Evolutionary conservation across 1,284 basidiomycete genomes (phyloP).

Genomic region (Microbotryum silenes-acaulis): DNA sequence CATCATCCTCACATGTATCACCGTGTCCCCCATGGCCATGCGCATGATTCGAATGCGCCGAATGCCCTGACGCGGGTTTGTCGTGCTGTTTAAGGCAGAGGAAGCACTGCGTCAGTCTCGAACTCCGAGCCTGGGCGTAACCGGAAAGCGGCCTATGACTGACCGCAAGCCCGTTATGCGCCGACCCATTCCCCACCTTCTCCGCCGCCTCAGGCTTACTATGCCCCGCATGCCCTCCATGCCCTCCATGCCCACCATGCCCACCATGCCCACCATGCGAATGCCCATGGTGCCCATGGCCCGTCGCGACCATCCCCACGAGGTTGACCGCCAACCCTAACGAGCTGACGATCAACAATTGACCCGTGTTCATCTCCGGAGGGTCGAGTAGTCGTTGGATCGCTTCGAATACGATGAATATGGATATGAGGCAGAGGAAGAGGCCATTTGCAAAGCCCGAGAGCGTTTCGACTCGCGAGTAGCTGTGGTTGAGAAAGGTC

Average conservation of each 20-base stretch:
- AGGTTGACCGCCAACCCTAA: conserved; percentile 88
- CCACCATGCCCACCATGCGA: conserved; percentile 40
- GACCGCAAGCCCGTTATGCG: conserved; percentile 12
- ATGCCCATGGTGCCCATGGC: conserved; percentile 43
- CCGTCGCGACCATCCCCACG: conserved; percentile 99
- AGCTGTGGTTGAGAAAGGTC: conserved; percentile 47
- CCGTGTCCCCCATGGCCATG: conserved; percentile 31
- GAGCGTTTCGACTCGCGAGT: conserved; percentile 95
- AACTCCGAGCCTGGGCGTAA: too few species aligned
- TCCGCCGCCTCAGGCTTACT: not conserved
- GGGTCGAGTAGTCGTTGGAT: conserved; percentile 92
- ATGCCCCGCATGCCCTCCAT: not conserved
- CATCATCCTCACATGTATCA: conserved; percentile 41
- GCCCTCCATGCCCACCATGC: conserved; percentile 1
- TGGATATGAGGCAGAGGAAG: conserved; percentile 89
- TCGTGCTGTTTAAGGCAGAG: too few species aligned
- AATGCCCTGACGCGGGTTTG: not conserved
- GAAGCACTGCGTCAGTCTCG: too few species aligned
- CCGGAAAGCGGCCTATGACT: too few species aligned
- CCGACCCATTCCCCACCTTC: conserved; percentile 10
- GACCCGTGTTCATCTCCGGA: conserved; percentile 95
- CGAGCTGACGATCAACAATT: conserved; percentile 79
- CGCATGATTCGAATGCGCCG: conserved; percentile 20
- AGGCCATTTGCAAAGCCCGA: conserved; percentile 98
- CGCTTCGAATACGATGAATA: conserved; percentile 98